These are phyloP conservation scores for Apiospora hydei DNA, from an alignment of 2,329 filamentous ascomycete genomes.

Conservation along the genomic window DNA sequence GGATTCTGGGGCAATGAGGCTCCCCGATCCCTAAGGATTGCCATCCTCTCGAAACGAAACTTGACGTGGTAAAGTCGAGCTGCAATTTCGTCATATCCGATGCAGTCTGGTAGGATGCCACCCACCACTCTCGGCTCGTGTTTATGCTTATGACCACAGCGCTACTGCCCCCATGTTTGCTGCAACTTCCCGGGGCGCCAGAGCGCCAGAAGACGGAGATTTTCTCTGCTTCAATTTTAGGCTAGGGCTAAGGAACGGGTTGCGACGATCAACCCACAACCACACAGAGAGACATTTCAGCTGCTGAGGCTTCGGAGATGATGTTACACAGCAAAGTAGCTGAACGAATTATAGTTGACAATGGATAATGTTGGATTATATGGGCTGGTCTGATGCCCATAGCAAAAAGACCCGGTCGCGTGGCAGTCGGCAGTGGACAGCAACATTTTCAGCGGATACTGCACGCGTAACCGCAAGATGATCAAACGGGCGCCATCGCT, in stretches of 20 bases:
- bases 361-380: neutral
- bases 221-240: neutral
- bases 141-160: conserved; percentile 12
- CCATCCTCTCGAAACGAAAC: conserved; percentile 20
- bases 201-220: neutral
- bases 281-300: neutral
- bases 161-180: conserved; percentile 6
- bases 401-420: neutral
- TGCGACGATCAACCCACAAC: neutral
- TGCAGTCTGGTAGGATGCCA: neutral
- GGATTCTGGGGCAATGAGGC: conserved; percentile 14
- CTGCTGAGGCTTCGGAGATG: neutral
- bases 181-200: neutral
- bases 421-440: neutral
- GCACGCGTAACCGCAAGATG: conserved; percentile 17
- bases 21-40: neutral
- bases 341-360: neutral
- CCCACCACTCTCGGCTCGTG: neutral
- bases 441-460: neutral
- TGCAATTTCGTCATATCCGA: conserved; percentile 1
- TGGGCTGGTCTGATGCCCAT: neutral
- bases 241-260: neutral
- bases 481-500: conserved; percentile 9
- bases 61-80: neutral
- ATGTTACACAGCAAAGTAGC: neutral